Conservation (phyloP, 805 yeast genomes). For the Sungouiella blattae region DNA sequence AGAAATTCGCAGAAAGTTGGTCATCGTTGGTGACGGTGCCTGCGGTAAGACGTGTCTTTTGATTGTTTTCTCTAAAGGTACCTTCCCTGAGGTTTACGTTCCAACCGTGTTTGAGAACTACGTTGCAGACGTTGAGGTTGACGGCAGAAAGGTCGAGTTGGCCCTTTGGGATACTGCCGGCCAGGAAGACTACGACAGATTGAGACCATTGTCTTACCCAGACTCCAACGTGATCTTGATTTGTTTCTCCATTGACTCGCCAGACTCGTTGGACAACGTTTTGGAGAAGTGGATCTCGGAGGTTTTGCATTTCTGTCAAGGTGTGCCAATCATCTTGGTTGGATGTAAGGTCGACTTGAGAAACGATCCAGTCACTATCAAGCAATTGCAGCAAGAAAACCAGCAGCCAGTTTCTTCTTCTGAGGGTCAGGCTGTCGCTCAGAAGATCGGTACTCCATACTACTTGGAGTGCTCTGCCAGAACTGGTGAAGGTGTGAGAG, state of each 20-base stretch:
- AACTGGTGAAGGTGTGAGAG: constrained; percentile 30
- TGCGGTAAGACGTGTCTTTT: constrained; percentile 31
- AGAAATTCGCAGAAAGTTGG: constrained; percentile 30
- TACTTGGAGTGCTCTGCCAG: constrained; percentile 36
- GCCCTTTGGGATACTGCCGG: constrained; percentile 42
- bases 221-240: constrained; percentile 35
- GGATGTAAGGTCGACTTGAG: constrained; percentile 38
- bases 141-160: constrained; percentile 51
- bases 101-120: constrained; percentile 87
- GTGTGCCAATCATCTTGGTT: constrained; percentile 31
- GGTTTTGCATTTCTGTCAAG: constrained; percentile 35
- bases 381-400: constrained; percentile 21
- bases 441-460: constrained; percentile 27
- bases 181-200: constrained; percentile 30
- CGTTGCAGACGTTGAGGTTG: constrained; percentile 85
- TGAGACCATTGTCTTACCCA: constrained; percentile 41
- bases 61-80: constrained; percentile 29
- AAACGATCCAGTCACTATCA: constrained; percentile 24
- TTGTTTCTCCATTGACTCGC: constrained; percentile 35
- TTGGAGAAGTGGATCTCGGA: constrained; percentile 43
- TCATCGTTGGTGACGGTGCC: constrained; percentile 31
- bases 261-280: constrained; percentile 31
- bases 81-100: constrained; percentile 29
- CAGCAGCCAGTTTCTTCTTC: constrained; percentile 21
- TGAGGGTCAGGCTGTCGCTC: constrained; percentile 28